These are phyloP conservation scores for Arthrobotrys megalospora DNA, from an alignment of 2,329 filamentous ascomycete genomes.

Conservation along the genomic window DNA sequence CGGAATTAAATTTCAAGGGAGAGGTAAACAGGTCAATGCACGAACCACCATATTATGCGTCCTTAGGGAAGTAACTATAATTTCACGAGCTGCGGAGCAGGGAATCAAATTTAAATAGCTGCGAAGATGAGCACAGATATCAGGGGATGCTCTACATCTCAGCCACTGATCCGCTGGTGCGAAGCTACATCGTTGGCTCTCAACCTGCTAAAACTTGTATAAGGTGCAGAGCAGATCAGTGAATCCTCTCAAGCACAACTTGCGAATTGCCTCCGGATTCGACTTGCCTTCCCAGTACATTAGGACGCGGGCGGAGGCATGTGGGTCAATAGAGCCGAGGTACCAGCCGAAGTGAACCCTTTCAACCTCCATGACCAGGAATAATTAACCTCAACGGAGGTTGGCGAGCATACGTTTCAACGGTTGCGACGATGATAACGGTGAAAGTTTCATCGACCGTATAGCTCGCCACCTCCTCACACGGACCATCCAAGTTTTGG, in stretches of 20 bases:
- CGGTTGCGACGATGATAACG: constrained; percentile 30
- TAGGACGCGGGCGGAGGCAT: constrained; percentile 36
- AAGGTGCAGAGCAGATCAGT: constrained; percentile 37
- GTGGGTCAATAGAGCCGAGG: constrained; percentile 54
- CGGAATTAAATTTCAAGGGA: not conserved
- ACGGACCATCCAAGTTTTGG: constrained; percentile 18
- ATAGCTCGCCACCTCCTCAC: constrained; percentile 10
- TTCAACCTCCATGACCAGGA: constrained; percentile 11
- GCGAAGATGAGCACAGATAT: not conserved
- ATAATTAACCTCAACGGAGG: not conserved
- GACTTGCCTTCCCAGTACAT: constrained; percentile 39
- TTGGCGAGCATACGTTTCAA: constrained; percentile 14
- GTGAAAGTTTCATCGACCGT: constrained; percentile 15
- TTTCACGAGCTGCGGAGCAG: not conserved
- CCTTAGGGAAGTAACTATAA: not conserved
- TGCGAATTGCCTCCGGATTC: constrained; percentile 43
- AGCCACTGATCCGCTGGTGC: not conserved
- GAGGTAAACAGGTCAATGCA: constrained; percentile 5
- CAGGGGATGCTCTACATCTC: constrained; percentile 6
- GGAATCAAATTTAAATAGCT: not conserved
- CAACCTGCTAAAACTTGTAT: constrained; percentile 22
- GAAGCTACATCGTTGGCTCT: constrained; percentile 5
- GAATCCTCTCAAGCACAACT: not conserved
- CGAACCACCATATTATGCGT: constrained; percentile 12
- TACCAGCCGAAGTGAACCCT: constrained; percentile 36